phyloP scores from a whole-genome alignment of 2,329 filamentous ascomycete species.

The Diplodia sapinea region DNA sequence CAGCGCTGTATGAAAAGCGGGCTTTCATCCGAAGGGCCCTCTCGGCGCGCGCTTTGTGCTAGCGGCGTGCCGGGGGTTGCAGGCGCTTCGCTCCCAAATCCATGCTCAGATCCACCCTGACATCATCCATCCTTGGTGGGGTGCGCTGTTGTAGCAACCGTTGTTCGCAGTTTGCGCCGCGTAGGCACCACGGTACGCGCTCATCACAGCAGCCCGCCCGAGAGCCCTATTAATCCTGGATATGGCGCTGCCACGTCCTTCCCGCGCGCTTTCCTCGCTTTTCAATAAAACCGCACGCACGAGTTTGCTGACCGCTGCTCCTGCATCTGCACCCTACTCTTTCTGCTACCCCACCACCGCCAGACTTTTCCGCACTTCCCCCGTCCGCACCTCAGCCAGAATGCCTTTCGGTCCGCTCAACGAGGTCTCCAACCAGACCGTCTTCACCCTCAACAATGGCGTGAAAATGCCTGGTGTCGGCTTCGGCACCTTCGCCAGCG shows the following conservation, averaged over 20 bases:
- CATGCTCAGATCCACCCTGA: slow-evolving; percentile 30
- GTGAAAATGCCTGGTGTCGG: slow-evolving; percentile 71
- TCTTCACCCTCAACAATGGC: slow-evolving; percentile 62
- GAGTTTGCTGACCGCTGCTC: slow-evolving; percentile 27
- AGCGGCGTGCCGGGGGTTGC: slow-evolving; percentile 19
- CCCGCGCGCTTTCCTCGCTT: slow-evolving; percentile 15
- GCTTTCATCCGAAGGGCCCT: slow-evolving; percentile 16
- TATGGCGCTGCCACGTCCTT: slow-evolving; percentile 28
- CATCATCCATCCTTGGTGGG: slow-evolving; percentile 28
- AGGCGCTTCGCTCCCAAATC: slow-evolving; percentile 18
- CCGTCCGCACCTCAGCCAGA: slow-evolving; percentile 8
- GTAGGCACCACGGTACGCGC: slow-evolving; percentile 14
- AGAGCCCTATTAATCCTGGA: slow-evolving; percentile 20
- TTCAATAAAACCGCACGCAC: slow-evolving; percentile 17
- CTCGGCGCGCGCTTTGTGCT: slow-evolving; percentile 23
- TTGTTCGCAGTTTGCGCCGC: slow-evolving; percentile 11
- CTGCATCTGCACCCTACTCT: slow-evolving; percentile 23
- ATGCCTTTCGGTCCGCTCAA: slow-evolving; percentile 30
- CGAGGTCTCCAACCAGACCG: slow-evolving; percentile 44
- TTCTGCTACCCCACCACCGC: slow-evolving; percentile 11
- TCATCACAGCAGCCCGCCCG: neutral
- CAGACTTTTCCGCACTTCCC: neutral
- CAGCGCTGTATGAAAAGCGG: slow-evolving; percentile 27
- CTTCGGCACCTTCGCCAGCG: slow-evolving; percentile 75
- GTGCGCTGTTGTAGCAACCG: slow-evolving; percentile 23